Conservation (phyloP, 768 basidiomycete genomes). For the Tricholoma bakamatsutake region DNA sequence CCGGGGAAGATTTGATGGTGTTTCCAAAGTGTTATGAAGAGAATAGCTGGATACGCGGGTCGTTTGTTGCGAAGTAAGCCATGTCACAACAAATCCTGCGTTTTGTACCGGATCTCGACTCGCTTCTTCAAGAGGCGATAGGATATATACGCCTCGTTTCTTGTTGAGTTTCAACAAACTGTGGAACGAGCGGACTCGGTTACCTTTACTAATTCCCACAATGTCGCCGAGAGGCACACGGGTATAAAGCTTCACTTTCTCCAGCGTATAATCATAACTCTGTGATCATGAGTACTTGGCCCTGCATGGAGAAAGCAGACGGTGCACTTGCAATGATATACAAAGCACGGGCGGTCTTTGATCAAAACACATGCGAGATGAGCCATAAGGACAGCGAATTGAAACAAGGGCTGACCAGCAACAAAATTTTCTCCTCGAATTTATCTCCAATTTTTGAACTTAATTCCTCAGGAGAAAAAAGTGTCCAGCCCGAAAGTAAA, state of each 20-base stretch:
- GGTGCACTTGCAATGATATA: constrained; percentile 66
- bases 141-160: constrained; percentile 83
- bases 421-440: constrained; percentile 91
- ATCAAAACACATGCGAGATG: not conserved
- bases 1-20: constrained; percentile 11
- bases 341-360: constrained; percentile 45
- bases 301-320: not conserved
- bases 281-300: constrained; percentile 20
- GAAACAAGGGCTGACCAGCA: constrained; percentile 57
- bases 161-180: not conserved
- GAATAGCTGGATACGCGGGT: constrained; percentile 85
- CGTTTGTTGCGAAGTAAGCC: constrained; percentile 63
- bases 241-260: constrained; percentile 87
- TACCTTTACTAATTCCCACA: constrained; percentile 72
- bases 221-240: constrained; percentile 85
- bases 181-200: no score
- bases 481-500: constrained; percentile 83
- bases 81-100: constrained; percentile 81
- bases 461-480: constrained; percentile 78
- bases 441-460: constrained; percentile 68
- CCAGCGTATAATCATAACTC: constrained; percentile 92
- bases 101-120: constrained; percentile 87
- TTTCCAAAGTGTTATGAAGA: constrained; percentile 59
- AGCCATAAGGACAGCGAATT: not conserved
- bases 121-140: constrained; percentile 89